Conservation (phyloP, 768 basidiomycete species). For the Termitomyces sp. region DNA sequence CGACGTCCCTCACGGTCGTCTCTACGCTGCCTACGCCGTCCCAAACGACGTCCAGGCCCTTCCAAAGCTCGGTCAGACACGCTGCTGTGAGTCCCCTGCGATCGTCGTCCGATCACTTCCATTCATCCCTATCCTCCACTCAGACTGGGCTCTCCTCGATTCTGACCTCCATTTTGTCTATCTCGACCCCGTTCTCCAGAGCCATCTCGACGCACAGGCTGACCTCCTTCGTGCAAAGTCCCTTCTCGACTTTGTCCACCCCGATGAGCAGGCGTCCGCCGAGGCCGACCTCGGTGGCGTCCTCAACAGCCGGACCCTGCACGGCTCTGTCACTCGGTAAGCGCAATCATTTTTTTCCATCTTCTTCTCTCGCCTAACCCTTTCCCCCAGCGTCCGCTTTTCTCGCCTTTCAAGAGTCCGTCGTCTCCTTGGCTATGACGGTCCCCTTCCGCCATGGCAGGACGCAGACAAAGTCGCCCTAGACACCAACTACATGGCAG, state of each 20-base stretch:
- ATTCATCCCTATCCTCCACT: conserved; percentile 13
- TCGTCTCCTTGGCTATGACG: conserved; percentile 62
- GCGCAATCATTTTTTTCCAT: not conserved
- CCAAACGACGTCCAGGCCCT: conserved; percentile 23
- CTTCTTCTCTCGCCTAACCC: conserved; percentile 12
- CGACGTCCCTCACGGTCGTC: not conserved
- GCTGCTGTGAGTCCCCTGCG: conserved; percentile 63
- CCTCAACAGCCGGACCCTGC: conserved; percentile 66
- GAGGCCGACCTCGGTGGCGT: conserved; percentile 69
- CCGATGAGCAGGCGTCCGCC: conserved; percentile 75
- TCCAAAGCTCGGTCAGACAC: conserved; percentile 64
- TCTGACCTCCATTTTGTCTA: conserved; percentile 74
- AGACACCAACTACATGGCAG: conserved; percentile 76
- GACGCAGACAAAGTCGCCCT: conserved; percentile 65
- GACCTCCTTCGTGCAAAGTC: conserved; percentile 63
- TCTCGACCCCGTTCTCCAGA: conserved; percentile 73
- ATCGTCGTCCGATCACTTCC: conserved; percentile 30
- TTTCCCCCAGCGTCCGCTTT: conserved; percentile 56
- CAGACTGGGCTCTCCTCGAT: conserved; percentile 83
- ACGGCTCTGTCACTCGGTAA: conserved; percentile 79
- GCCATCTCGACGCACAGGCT: conserved; percentile 69
- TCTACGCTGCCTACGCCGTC: conserved; percentile 25
- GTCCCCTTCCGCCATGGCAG: conserved; percentile 46
- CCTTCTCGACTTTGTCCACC: conserved; percentile 76
- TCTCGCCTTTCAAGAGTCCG: conserved; percentile 72